phyloP scores from a whole-genome alignment of 139 green algal species.

The Ettlia oleoabundans region DNA sequence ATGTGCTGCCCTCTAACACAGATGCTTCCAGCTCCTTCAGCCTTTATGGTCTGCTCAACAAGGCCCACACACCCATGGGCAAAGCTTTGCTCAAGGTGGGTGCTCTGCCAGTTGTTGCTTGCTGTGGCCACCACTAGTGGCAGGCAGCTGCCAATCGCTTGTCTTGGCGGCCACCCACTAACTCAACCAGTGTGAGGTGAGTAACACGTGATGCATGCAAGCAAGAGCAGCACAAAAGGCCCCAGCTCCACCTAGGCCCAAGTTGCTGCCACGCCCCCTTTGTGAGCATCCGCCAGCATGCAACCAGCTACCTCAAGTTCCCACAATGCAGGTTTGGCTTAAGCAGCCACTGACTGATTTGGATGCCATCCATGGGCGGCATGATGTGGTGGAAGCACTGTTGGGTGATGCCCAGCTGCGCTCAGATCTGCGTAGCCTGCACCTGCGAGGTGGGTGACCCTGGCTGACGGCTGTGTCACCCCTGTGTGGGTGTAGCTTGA shows the following conservation, averaged over 20 bases:
- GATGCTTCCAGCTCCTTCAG: conserved; percentile 81
- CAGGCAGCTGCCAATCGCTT: too few relatives aligned
- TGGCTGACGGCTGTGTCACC: too few relatives aligned
- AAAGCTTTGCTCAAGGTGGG: conserved; percentile 85
- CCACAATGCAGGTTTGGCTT: conserved; percentile 82
- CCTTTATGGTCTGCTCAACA: conserved; percentile 91
- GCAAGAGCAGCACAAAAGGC: too few relatives aligned
- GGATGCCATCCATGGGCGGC: conserved; percentile 72
- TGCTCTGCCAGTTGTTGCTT: background rate
- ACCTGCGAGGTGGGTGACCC: conserved; percentile 77
- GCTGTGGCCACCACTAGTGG: background rate
- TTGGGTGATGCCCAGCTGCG: conserved; percentile 73
- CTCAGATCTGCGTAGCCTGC: conserved; percentile 70
- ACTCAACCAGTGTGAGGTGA: too few relatives aligned
- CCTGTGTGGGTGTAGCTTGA: too few relatives aligned
- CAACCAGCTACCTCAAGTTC: background rate
- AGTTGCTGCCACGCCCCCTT: background rate
- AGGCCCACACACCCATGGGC: conserved; percentile 91
- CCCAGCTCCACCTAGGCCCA: too few relatives aligned
- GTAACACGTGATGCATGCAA: too few relatives aligned
- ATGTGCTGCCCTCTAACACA: conserved; percentile 78
- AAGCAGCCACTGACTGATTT: conserved; percentile 91
- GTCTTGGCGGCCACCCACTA: too few relatives aligned
- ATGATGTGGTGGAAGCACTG: conserved; percentile 90
- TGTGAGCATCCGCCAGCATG: too few relatives aligned